Evolutionary conservation across 2,329 filamentous ascomycete genomes (phyloP), one percentile per base, ranked within the genome.

Genomic region (Ascochyta viciae-villosae): DNA sequence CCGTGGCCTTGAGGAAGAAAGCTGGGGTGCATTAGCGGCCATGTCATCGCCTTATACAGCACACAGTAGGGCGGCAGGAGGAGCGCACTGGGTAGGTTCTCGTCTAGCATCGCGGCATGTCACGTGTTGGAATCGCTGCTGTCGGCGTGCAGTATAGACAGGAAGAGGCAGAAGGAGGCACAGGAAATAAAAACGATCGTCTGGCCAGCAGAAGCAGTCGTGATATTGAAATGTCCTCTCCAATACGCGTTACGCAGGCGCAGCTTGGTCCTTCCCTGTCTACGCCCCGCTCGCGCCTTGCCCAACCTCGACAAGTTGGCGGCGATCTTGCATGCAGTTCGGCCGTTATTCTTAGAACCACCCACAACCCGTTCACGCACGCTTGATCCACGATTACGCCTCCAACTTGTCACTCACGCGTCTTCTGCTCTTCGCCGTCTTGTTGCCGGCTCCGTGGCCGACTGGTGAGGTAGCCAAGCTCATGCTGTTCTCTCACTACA

Each of bases 41-140:
- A 27, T 46, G 46, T 40, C 45, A 26, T 54, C n/a, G 34, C 29
- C 19, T 9, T 8, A 34, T 12, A 31, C 10, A 19, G 19, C 19
- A 8, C 9, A 29, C 8, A 16, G 33, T 12, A 12, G 10, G 12
- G 24, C 8, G n/a, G 26, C 12, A 15, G 12, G 16, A 35, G 19
- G 46, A 1, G 34, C 53, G 35, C 66, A 85, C 83, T 92, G 52
- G 93, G 93, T n/a, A 97, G 86, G 76, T 93, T 96, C 75, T 96
- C 91, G 87, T 96, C 92, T 68, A 96, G 85, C 92, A 96, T 96
- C 54, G 66, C 61, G 61, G 55, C 68, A 72, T 70, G 23, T 40
- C 42, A 51, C 48, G 54, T 44, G 54, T 24, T 35, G 27, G 12
- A 19, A 33, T n/a, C 13, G 15, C 19, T 12, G 29, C 34, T 29